Percentiles rank a stretch among this genome's conserved stretches.
These are phyloP conservation scores for Amphibolis antarctica DNA, from an alignment of 106 monocot genomes.

Conservation along the genomic window DNA sequence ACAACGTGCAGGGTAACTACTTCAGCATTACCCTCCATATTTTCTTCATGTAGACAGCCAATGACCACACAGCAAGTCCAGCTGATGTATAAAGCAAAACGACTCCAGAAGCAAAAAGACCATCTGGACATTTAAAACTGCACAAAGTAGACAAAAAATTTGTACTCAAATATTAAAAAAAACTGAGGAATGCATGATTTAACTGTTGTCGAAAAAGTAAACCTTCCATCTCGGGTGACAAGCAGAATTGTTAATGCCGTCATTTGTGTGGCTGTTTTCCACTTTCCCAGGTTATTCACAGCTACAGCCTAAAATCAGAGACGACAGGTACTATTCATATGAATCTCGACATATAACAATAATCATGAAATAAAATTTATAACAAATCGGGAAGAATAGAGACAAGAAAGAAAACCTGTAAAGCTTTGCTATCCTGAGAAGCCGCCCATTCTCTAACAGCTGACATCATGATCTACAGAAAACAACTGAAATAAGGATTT, in stretches of 20 bases:
- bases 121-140: slow-evolving; percentile 35
- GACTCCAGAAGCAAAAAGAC: slow-evolving; percentile 49
- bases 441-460: slow-evolving; percentile 95
- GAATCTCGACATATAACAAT: not conserved
- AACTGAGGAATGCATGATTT: not conserved
- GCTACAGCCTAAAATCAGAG: slow-evolving; percentile 57
- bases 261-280: slow-evolving; percentile 99
- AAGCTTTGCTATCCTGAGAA: slow-evolving; percentile 50
- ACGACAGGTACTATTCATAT: not conserved
- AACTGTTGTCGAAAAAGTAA: not conserved
- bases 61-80: slow-evolving; percentile 65
- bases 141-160: slow-evolving; percentile 8
- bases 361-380: not conserved
- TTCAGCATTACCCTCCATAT: slow-evolving; percentile 71
- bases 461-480: slow-evolving; percentile 78
- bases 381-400: slow-evolving; percentile 2
- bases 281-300: slow-evolving; percentile 86
- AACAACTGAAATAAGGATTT: not conserved
- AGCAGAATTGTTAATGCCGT: slow-evolving; percentile 73
- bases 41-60: slow-evolving; percentile 68
- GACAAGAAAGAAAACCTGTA: slow-evolving; percentile 33
- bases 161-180: not conserved
- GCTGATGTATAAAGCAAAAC: slow-evolving; percentile 63
- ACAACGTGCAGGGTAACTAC: slow-evolving; percentile 3
- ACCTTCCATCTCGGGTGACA: slow-evolving; percentile 70